Evolutionary conservation across 2,329 filamentous ascomycete species (phyloP).

Genomic region (Aspergillus brunneoviolaceus): DNA sequence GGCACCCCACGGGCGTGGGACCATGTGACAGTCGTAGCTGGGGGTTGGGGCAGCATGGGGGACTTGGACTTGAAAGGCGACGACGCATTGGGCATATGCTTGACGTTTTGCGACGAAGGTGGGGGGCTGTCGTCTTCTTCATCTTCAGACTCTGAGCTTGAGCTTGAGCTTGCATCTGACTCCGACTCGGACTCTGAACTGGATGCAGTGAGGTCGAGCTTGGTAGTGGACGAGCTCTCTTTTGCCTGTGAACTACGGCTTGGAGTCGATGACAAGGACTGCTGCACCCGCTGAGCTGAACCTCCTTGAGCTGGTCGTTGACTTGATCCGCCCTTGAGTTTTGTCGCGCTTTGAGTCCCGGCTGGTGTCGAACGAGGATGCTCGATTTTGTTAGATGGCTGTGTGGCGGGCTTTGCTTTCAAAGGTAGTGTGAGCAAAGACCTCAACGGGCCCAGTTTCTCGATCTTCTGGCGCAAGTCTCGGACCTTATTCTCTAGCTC

Average conservation of each 20-base stretch:
- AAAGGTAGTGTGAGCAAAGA: background rate
- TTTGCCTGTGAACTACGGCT: background rate
- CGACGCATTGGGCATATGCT: background rate
- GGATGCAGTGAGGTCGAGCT: background rate
- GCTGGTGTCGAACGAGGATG: background rate
- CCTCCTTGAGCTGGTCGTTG: background rate
- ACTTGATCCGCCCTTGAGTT: background rate
- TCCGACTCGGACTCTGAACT: slow-evolving; percentile 12
- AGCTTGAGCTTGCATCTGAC: background rate
- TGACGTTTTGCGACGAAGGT: background rate
- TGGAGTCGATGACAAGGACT: background rate
- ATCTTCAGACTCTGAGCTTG: slow-evolving; percentile 4
- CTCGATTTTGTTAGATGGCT: background rate
- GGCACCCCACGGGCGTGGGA: background rate
- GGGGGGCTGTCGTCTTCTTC: slow-evolving; percentile 6
- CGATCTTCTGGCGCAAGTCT: background rate
- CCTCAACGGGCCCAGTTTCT: background rate
- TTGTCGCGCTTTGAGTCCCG: background rate
- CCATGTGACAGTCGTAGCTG: slow-evolving; percentile 3
- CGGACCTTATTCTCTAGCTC: background rate
- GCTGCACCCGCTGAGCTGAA: background rate
- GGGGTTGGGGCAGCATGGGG: background rate
- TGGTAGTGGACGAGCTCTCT: background rate
- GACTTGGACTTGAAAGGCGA: background rate
- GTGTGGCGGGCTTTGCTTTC: background rate